phyloP scores from a whole-genome alignment of 768 basidiomycete species.

The Calocybe indica region DNA sequence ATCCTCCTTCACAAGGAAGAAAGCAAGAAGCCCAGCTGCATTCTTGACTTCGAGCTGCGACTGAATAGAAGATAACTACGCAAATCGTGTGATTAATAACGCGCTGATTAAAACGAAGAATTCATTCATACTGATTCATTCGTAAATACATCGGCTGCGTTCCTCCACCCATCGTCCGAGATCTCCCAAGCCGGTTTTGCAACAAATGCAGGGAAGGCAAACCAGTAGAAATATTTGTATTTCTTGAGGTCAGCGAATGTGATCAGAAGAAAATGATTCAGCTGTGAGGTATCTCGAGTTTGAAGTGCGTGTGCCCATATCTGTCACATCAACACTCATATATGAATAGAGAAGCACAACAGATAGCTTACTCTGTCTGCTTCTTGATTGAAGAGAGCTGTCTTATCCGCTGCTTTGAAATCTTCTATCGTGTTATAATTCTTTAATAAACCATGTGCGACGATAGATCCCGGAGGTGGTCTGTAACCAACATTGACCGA shows the following conservation, averaged over 20 bases:
- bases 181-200: slow-evolving; percentile 91
- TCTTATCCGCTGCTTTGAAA: slow-evolving; percentile 87
- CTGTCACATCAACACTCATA: slow-evolving; percentile 24
- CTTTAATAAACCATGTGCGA: slow-evolving; percentile 66
- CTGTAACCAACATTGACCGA: slow-evolving; percentile 20
- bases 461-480: slow-evolving; percentile 40
- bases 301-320: slow-evolving; percentile 62
- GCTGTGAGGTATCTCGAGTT: slow-evolving; percentile 44
- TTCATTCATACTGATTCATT: slow-evolving; percentile 31
- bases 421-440: slow-evolving; percentile 98
- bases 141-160: slow-evolving; percentile 39
- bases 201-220: slow-evolving; percentile 90
- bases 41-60: slow-evolving; percentile 34
- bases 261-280: slow-evolving; percentile 83
- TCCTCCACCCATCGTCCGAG: slow-evolving; percentile 50
- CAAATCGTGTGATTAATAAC: neutral
- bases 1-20: slow-evolving; percentile 53
- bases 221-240: slow-evolving; percentile 98
- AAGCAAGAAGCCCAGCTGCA: slow-evolving; percentile 32
- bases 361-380: slow-evolving; percentile 52
- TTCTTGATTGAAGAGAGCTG: slow-evolving; percentile 70
- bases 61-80: slow-evolving; percentile 50
- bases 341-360: neutral
- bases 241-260: slow-evolving; percentile 98
- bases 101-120: neutral